Conservation (phyloP, 164 flowering plant species). For the Santalum album region DNA sequence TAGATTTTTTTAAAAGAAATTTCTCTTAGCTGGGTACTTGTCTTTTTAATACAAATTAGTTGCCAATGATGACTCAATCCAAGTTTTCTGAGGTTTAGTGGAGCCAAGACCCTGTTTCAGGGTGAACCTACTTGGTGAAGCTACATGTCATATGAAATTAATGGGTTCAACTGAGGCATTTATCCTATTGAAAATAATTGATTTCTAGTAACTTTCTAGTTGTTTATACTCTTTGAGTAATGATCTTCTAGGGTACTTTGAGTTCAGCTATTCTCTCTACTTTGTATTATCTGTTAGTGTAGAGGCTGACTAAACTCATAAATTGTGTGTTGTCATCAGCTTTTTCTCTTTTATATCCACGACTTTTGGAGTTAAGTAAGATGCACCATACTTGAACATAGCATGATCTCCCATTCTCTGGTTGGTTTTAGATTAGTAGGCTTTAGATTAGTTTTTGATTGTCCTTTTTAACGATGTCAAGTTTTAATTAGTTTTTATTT, state of each 20-base stretch:
- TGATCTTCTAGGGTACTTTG: no score
- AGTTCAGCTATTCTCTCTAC: slow-evolving; percentile 44
- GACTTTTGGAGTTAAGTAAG: slow-evolving; percentile 66
- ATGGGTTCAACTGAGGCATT: slow-evolving; percentile 29
- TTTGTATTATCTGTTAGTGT: slow-evolving; percentile 5
- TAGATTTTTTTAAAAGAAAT: neutral
- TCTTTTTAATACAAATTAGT: no score
- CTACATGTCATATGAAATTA: slow-evolving; percentile 20
- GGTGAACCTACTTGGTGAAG: slow-evolving; percentile 43
- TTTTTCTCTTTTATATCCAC: slow-evolving; percentile 35
- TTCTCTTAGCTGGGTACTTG: neutral
- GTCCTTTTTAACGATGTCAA: no score
- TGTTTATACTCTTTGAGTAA: no score
- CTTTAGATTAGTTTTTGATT: no score
- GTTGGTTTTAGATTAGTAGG: no score
- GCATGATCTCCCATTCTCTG: no score
- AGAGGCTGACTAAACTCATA: slow-evolving; percentile 61
- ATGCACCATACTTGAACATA: no score
- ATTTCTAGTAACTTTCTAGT: no score
- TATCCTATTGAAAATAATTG: no score
- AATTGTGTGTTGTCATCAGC: slow-evolving; percentile 74
- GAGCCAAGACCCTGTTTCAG: slow-evolving; percentile 35
- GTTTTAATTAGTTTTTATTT: no score
- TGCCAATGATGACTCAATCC: slow-evolving; percentile 19
- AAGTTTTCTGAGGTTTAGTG: slow-evolving; percentile 19